Conservation (phyloP, 2,329 filamentous ascomycete genomes). For the Fusarium pininemorale region DNA sequence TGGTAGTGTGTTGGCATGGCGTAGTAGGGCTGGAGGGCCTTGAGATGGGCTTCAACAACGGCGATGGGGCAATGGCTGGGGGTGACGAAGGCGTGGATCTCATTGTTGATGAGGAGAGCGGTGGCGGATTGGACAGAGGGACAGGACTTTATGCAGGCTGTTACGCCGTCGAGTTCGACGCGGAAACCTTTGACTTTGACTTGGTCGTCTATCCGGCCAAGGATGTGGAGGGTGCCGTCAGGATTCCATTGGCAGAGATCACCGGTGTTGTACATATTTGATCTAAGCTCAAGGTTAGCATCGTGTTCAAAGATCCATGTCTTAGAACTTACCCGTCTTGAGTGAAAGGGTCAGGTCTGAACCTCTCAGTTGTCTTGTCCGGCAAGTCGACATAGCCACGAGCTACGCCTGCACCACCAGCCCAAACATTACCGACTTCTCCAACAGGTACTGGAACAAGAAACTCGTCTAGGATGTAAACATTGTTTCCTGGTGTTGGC, state of each 20-base stretch:
- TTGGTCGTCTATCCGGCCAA: slow-evolving; percentile 67
- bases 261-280: slow-evolving; percentile 68
- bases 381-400: slow-evolving; percentile 64
- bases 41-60: slow-evolving; percentile 52
- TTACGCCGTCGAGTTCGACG: slow-evolving; percentile 68
- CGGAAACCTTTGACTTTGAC: slow-evolving; percentile 70
- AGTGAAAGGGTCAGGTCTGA: slow-evolving; percentile 60
- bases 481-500: slow-evolving; percentile 65
- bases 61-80: slow-evolving; percentile 46
- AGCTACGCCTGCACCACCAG: slow-evolving; percentile 61
- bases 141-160: slow-evolving; percentile 56
- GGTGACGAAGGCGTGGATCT: slow-evolving; percentile 62
- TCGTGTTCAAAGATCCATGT: rapidly evolving
- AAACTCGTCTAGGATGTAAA: slow-evolving; percentile 63
- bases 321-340: slow-evolving; percentile 54
- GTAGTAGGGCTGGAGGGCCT: slow-evolving; percentile 62
- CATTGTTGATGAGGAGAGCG: slow-evolving; percentile 56
- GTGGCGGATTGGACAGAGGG: slow-evolving; percentile 57
- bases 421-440: slow-evolving; percentile 64
- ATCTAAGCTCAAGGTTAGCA: background rate
- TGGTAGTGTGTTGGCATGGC: slow-evolving; percentile 59
- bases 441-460: slow-evolving; percentile 56
- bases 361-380: slow-evolving; percentile 59
- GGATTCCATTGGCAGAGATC: slow-evolving; percentile 64
- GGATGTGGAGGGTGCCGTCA: slow-evolving; percentile 63